Evolutionary conservation across 495 filamentous ascomycete species (phyloP).

Genomic region (Tuber brumale): DNA sequence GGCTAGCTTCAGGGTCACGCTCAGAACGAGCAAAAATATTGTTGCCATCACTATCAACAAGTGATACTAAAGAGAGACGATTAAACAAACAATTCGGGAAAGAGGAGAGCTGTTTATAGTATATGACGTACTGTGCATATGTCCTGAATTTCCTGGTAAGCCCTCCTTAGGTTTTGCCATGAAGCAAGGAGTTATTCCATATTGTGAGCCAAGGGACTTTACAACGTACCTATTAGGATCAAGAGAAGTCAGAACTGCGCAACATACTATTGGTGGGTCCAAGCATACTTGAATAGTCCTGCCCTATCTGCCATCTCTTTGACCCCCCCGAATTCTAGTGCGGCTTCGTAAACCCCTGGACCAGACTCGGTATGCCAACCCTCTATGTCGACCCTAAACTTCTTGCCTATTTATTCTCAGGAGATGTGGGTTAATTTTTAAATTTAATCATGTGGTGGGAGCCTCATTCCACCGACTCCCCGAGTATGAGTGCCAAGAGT

Average conservation of each 20-base stretch:
- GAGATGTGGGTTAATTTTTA: not conserved
- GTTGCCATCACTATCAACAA: constrained; percentile 59
- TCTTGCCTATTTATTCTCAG: constrained; percentile 42
- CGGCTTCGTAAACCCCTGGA: constrained; percentile 92
- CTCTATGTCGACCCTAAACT: constrained; percentile 78
- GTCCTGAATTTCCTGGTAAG: constrained; percentile 85
- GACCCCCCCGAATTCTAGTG: constrained; percentile 78
- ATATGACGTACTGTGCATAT: constrained; percentile 60
- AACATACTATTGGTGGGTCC: not conserved
- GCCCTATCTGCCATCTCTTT: constrained; percentile 85
- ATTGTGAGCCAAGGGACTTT: constrained; percentile 74
- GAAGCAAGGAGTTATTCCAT: constrained; percentile 91
- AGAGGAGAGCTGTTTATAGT: not conserved
- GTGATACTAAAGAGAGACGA: constrained; percentile 50
- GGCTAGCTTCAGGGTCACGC: constrained; percentile 61
- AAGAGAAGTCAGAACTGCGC: not conserved
- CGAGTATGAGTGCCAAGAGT: not conserved
- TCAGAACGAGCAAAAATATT: constrained; percentile 74
- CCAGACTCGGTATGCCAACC: constrained; percentile 98
- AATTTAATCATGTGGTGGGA: not conserved
- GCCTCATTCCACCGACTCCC: not conserved
- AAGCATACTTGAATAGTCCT: constrained; percentile 75
- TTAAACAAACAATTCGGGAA: not conserved
- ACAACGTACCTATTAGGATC: constrained; percentile 58
- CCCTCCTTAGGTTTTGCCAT: constrained; percentile 97